Conservation (phyloP, 2,329 filamentous ascomycete species). For the Monosporascus sp. region DNA sequence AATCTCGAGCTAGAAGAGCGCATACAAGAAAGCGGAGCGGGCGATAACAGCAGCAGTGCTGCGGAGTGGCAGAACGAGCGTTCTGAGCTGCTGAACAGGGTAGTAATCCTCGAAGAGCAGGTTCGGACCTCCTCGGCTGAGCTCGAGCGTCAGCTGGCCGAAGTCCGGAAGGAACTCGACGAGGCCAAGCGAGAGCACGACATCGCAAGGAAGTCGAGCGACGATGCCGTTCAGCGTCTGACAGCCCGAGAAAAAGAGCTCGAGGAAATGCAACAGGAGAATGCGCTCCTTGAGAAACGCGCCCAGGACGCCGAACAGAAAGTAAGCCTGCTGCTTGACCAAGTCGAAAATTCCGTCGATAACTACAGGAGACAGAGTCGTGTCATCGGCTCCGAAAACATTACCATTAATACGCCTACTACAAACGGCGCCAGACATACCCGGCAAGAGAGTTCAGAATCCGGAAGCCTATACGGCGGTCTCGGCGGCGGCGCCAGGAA, state of each 20-base stretch:
- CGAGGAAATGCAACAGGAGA: conserved; percentile 78
- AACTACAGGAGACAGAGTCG: conserved; percentile 81
- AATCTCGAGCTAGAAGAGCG: conserved; percentile 61
- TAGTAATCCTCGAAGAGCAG: conserved; percentile 64
- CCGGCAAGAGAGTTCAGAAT: conserved; percentile 53
- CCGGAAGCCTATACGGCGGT: conserved; percentile 58
- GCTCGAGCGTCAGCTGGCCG: conserved; percentile 66
- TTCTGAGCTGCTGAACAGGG: conserved; percentile 58
- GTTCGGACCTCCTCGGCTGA: conserved; percentile 59
- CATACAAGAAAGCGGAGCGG: conserved; percentile 21
- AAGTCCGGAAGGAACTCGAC: conserved; percentile 65
- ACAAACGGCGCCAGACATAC: conserved; percentile 36
- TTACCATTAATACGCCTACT: conserved; percentile 28
- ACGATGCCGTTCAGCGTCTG: conserved; percentile 55
- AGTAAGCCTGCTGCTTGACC: conserved; percentile 86
- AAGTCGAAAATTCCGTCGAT: conserved; percentile 89
- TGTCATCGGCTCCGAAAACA: conserved; percentile 46
- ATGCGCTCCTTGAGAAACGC: conserved; percentile 72
- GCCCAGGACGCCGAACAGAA: conserved; percentile 89
- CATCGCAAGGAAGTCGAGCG: conserved; percentile 42
- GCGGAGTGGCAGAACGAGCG: conserved; percentile 73
- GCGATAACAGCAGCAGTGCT: conserved; percentile 30
- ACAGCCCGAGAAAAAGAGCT: conserved; percentile 60
- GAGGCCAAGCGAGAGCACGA: conserved; percentile 65
- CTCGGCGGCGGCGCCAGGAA: conserved; percentile 48